A percentile compares a stretch with the other conserved stretches of the same genome.
phyloP scores from a whole-genome alignment of 2,329 filamentous ascomycete species.

The Penicillium palitans region DNA sequence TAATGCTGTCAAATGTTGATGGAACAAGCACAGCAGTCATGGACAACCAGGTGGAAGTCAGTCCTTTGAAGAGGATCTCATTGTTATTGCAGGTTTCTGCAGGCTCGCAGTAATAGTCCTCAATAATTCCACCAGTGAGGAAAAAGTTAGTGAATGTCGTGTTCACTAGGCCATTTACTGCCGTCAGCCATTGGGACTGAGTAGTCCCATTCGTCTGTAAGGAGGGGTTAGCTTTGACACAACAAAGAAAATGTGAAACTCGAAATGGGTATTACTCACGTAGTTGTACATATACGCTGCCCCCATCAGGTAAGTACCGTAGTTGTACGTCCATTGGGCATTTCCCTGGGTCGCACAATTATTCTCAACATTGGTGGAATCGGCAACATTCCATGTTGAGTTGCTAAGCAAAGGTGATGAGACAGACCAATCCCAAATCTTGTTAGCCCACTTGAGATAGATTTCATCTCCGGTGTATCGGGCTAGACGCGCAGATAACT shows the following conservation, averaged over 20 bases:
- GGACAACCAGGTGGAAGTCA: constrained; percentile 67
- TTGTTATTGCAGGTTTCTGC: constrained; percentile 59
- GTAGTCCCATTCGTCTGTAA: constrained; percentile 49
- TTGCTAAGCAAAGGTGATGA: constrained; percentile 12
- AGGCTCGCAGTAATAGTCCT: constrained; percentile 67
- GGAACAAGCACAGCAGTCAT: constrained; percentile 64
- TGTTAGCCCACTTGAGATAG: constrained; percentile 18
- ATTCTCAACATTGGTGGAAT: constrained; percentile 40
- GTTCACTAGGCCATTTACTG: constrained; percentile 59
- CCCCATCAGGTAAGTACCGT: constrained; percentile 59
- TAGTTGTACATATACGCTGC: constrained; percentile 69
- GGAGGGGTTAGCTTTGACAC: background rate
- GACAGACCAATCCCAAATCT: constrained; percentile 19
- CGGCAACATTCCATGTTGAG: constrained; percentile 14
- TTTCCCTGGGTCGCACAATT: constrained; percentile 60
- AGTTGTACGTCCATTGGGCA: constrained; percentile 67
- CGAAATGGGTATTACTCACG: constrained; percentile 34
- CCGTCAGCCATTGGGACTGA: constrained; percentile 55
- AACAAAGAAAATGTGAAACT: background rate
- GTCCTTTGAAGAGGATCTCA: constrained; percentile 66
- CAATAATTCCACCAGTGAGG: constrained; percentile 32
- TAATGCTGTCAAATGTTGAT: constrained; percentile 55
- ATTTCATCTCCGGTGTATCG: constrained; percentile 11
- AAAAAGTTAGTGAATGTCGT: constrained; percentile 49
- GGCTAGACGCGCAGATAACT: constrained; percentile 15